phyloP scores from a whole-genome alignment of 768 basidiomycete species.

The Lactarius tabidus region DNA sequence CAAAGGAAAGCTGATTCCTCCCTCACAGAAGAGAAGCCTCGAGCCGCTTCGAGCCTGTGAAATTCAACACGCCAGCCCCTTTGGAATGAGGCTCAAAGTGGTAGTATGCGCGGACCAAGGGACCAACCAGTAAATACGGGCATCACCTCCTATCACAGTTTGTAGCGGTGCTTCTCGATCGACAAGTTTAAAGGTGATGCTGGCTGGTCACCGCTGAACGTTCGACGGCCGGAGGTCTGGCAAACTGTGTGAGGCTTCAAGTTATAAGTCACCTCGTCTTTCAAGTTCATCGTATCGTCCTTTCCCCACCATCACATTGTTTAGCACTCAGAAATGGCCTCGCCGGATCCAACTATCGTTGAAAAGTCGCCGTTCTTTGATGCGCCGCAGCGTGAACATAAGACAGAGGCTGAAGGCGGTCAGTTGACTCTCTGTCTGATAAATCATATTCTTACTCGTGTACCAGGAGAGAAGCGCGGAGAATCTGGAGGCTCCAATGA shows the following conservation, averaged over 20 bases:
- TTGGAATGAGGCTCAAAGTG: no score
- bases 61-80: no score
- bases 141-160: not conserved
- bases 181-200: not conserved
- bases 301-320: not conserved
- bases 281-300: not conserved
- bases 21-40: not conserved
- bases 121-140: not conserved
- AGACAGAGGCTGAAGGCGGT: not conserved
- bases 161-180: not conserved
- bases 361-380: not conserved
- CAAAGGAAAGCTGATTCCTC: not conserved
- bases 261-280: not conserved
- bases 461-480: no score
- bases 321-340: not conserved
- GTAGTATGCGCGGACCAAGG: not conserved
- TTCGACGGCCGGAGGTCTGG: no score
- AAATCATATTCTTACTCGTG: not conserved
- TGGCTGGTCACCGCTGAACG: no score
- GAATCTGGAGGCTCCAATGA: no score
- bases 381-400: not conserved
- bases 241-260: not conserved
- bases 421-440: not conserved
- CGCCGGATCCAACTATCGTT: not conserved
- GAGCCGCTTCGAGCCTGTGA: no score